Conservation (phyloP, 2,329 filamentous ascomycete genomes). For the Trichoderma afroharzianum region DNA sequence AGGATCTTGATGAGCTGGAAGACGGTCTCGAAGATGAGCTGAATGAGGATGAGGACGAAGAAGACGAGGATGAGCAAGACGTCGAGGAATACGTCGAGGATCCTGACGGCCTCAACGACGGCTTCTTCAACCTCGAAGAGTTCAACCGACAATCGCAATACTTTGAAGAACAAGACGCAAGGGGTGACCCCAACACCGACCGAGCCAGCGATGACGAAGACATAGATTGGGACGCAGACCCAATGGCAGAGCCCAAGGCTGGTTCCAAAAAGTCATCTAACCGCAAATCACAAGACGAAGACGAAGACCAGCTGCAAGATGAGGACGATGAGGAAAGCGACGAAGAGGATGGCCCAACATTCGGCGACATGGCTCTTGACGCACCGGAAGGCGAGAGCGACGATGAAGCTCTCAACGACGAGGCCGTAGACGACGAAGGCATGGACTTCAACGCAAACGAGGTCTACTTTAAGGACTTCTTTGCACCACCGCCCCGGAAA, state of each 20-base stretch:
- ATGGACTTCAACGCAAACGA: constrained; percentile 75
- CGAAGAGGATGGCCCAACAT: constrained; percentile 75
- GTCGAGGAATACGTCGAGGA: constrained; percentile 53
- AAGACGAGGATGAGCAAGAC: constrained; percentile 40
- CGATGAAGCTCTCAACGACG: constrained; percentile 58
- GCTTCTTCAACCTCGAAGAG: constrained; percentile 95
- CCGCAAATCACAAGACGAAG: constrained; percentile 36
- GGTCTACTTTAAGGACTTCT: constrained; percentile 89
- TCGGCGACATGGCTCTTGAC: constrained; percentile 73
- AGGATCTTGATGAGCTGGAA: constrained; percentile 22
- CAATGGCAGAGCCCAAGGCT: constrained; percentile 45
- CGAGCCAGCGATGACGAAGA: constrained; percentile 79
- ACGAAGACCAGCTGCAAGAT: constrained; percentile 56
- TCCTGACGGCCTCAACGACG: constrained; percentile 85
- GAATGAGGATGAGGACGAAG: constrained; percentile 34
- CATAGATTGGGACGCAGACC: constrained; percentile 83
- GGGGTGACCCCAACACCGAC: constrained; percentile 71
- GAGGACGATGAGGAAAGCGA: constrained; percentile 56
- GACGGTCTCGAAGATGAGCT: neutral
- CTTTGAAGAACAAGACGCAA: constrained; percentile 79
- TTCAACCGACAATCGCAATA: constrained; percentile 94
- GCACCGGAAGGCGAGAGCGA: constrained; percentile 66
- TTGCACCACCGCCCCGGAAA: constrained; percentile 74
- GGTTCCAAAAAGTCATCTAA: constrained; percentile 26
- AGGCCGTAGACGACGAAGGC: constrained; percentile 53